Base-by-base conservation (phyloP, 495 filamentous ascomycete species). In the Bacidia gigantensis region DNA sequence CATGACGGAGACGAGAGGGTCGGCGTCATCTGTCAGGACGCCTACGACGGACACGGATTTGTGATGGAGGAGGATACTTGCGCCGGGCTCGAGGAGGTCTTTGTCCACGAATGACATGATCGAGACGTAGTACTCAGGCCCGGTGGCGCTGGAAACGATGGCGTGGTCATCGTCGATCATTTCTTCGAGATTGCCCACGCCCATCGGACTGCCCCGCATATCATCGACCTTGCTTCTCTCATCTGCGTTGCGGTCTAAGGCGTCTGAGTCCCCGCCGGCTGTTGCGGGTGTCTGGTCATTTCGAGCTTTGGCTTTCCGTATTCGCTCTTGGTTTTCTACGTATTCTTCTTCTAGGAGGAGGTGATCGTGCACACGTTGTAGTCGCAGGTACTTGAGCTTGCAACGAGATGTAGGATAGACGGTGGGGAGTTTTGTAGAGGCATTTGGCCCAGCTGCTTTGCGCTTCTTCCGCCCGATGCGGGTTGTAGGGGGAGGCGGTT, bases 31-130 rank as follows among this genome's bases (percentile, higher is more conserved):
- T 2, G 92, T 96, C 58, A 99, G 74, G 17, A 99, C 92, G 64
- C 92, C 92, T 42, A 99, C 92, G 47, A 99, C 95, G 10, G 89
- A 95, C 26, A 97, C 93, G 18, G 84, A 88, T 69, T 99, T 99
- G 69, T 99, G 92, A 62, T 99, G 92, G 44, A 99, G 73, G 25
- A 99, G 73, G 53, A 99, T 90, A 62, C 87, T 95, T 17, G 92
- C 89, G 49, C 92, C 92, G 3, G 92, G 92, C 67, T 99, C 92
- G 14, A 99, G 79, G 11, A 99, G 77, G 62, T 99, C 92, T 69
- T 99, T 99, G 72, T 99, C 92, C 38, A 99, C 92, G 60, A 99
- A 99, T 39, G 90, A 96, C 92, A 99, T 99, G 76, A 99, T 99
- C 48, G 89, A 95, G 54, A 99, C 92, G 65, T 99, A 99, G 73